Percentiles rank a stretch among this genome's conserved stretches.
Conservation (phyloP, 2,329 filamentous ascomycete species). For the Pezicula rhizophila region DNA sequence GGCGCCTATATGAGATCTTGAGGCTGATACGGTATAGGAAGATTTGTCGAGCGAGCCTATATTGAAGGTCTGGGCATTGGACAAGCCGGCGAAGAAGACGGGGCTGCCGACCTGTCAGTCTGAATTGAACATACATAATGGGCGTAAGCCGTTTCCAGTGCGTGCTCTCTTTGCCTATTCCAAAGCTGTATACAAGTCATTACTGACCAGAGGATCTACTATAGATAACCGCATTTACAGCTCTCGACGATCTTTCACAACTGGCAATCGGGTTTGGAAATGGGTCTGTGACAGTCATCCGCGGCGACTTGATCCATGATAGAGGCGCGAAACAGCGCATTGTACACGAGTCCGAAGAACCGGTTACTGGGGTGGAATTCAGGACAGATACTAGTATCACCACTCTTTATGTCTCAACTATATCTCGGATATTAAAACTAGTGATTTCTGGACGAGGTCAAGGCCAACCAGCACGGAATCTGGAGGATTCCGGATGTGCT, state of each 20-base stretch:
- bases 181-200: neutral
- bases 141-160: slow-evolving; percentile 86
- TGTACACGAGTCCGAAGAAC: slow-evolving; percentile 94
- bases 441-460: slow-evolving; percentile 84
- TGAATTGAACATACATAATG: slow-evolving; percentile 81
- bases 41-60: slow-evolving; percentile 82
- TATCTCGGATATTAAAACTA: slow-evolving; percentile 77
- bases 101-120: slow-evolving; percentile 83
- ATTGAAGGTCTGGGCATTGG: slow-evolving; percentile 95
- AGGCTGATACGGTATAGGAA: slow-evolving; percentile 49
- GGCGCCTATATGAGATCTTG: neutral
- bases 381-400: slow-evolving; percentile 53
- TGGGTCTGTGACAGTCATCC: slow-evolving; percentile 85
- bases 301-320: slow-evolving; percentile 92
- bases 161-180: slow-evolving; percentile 22
- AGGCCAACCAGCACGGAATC: slow-evolving; percentile 77
- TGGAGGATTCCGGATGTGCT: slow-evolving; percentile 85
- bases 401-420: slow-evolving; percentile 88
- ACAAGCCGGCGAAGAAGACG: slow-evolving; percentile 91
- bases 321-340: slow-evolving; percentile 89
- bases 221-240: slow-evolving; percentile 80
- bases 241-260: slow-evolving; percentile 83
- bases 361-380: slow-evolving; percentile 86
- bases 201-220: neutral
- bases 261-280: slow-evolving; percentile 95